Base-by-base conservation (phyloP, 768 basidiomycete species). In the Xerocomus potaroensis region DNA sequence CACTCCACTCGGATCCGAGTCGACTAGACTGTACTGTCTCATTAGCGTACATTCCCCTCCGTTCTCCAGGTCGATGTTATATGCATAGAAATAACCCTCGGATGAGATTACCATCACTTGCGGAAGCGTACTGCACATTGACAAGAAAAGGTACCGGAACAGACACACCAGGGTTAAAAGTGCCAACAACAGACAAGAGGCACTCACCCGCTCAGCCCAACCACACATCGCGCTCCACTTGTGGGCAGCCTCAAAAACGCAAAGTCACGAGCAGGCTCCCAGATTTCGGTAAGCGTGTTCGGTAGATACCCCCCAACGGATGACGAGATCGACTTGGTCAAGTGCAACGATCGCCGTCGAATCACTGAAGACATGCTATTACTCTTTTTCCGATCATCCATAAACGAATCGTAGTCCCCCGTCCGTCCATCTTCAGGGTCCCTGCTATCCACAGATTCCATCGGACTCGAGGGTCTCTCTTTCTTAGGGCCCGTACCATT, bases 101-200 rank as follows among this genome's bases (percentile, higher is more conserved):
- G 90, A 88, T 0, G 92, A 93, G 47, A 98, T 81, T 19, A 99
- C 93, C 91, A 96, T 95, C 10, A 97, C 86, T 50, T 99, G 95
- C 0, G 95, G 94, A 69, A 90, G 87, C 7, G 91, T 92, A 15
- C 91, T 93, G 60, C 14, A 23, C 2, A 8, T 16, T 1, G 41
- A 24, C 9, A 35, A 18, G 16, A 30, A 5, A n/a, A n/a, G n/a
- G 16, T 21, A 21, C 21, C 16, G 21, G 8, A 37, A 46, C 26
- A 11, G 38, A 49, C 36, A 34, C 8, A 30, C 22, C 22, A 22
- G 12, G 33, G 36, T 18, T 16, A 34, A 27, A 39, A 11, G 15
- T 8, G 24, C 42, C 22, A 37, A 15, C 37, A 19, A 22, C 11
- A 22, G 35, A 45, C 8, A 15, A 43, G 34, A 37, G 21, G n/a